Evolutionary conservation across 768 basidiomycete species (phyloP).

Genomic region (Aureoboletus auriporus): DNA sequence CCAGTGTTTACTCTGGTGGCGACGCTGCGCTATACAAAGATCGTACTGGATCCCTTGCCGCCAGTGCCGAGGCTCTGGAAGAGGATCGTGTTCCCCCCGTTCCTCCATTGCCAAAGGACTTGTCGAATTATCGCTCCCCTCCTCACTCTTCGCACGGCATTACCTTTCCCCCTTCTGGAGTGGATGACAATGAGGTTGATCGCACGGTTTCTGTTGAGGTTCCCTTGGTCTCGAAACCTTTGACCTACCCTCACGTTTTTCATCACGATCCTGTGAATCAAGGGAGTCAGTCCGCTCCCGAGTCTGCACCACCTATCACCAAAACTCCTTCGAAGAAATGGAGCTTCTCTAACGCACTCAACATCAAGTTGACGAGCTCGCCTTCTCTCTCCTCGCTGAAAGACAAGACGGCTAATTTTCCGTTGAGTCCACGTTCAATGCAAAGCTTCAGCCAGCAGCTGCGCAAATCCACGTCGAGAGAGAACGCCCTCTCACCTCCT

Average conservation of each 20-base stretch:
- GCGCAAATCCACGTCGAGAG: constrained; percentile 68
- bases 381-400: constrained; percentile 55
- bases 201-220: constrained; percentile 52
- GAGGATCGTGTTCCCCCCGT: constrained; percentile 82
- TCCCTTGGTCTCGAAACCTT: constrained; percentile 30
- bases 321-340: constrained; percentile 95
- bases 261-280: constrained; percentile 37
- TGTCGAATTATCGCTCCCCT: constrained; percentile 73
- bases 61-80: constrained; percentile 56
- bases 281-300: constrained; percentile 37
- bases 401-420: constrained; percentile 52
- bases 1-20: constrained; percentile 60
- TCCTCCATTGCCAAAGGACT: constrained; percentile 87
- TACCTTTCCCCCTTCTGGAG: constrained; percentile 43
- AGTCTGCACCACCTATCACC: constrained; percentile 43
- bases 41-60: constrained; percentile 58
- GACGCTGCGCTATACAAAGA: constrained; percentile 65
- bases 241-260: constrained; percentile 26
- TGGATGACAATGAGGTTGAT: constrained; percentile 45
- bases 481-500: constrained; percentile 48
- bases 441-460: constrained; percentile 59
- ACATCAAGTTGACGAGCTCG: constrained; percentile 66
- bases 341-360: constrained; percentile 87
- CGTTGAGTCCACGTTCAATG: constrained; percentile 64
- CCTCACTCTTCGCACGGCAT: constrained; percentile 55